Evolutionary conservation across 257 asterid genomes (phyloP).

Genomic region (Cynanchum wilfordii): DNA sequence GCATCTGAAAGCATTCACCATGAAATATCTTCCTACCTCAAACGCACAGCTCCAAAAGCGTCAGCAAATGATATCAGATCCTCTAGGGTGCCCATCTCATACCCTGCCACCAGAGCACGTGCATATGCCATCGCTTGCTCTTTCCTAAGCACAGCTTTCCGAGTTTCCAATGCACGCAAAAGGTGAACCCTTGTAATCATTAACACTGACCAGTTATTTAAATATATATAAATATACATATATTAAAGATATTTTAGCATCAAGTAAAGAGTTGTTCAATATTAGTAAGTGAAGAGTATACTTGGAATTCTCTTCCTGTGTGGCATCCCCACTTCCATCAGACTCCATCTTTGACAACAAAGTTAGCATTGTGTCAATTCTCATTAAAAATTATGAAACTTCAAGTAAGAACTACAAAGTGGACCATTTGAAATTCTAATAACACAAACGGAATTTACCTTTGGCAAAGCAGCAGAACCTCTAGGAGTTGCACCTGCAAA

Average conservation of each 20-base stretch:
- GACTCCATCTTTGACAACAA: slow-evolving; percentile 35
- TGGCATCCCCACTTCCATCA: slow-evolving; percentile 28
- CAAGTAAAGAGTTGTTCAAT: slow-evolving; percentile 2
- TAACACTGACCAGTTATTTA: slow-evolving; percentile 6
- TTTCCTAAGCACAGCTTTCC: slow-evolving; percentile 67
- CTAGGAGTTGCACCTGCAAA: slow-evolving; percentile 28
- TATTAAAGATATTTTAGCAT: slow-evolving; percentile 2
- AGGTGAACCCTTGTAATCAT: slow-evolving; percentile 51
- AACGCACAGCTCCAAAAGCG: slow-evolving; percentile 74
- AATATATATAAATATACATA: background rate
- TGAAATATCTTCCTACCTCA: slow-evolving; percentile 40
- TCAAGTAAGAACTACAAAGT: background rate
- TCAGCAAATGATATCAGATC: slow-evolving; percentile 66
- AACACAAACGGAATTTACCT: slow-evolving; percentile 33
- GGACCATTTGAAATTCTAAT: background rate
- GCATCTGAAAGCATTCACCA: background rate
- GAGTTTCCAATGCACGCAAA: slow-evolving; percentile 62
- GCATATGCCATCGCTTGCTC: slow-evolving; percentile 95
- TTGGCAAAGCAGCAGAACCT: slow-evolving; percentile 27
- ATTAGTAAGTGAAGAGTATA: slow-evolving; percentile 26
- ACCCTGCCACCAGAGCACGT: slow-evolving; percentile 81
- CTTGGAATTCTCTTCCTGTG: slow-evolving; percentile 57
- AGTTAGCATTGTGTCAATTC: slow-evolving; percentile 15
- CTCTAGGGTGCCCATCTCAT: slow-evolving; percentile 49
- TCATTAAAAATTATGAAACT: background rate